Percentiles rank a stretch among this genome's conserved stretches.
Conservation (phyloP, 257 asterid species). For the Solanum corneliomulleri region DNA sequence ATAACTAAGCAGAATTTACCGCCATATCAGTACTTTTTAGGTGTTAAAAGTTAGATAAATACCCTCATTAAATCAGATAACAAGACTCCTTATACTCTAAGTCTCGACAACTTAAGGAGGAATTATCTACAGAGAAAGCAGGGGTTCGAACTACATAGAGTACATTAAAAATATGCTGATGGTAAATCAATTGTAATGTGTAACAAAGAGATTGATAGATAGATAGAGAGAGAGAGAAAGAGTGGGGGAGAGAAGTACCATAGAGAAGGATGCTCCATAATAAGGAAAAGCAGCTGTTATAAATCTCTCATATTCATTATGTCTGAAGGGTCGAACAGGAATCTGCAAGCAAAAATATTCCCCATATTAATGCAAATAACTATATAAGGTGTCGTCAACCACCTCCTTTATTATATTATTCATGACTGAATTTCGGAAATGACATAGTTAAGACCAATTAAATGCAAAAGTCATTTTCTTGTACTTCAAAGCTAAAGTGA, state of each 20-base stretch:
- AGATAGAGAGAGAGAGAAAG: background rate
- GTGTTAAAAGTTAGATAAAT: background rate
- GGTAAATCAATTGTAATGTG: background rate
- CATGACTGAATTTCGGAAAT: background rate
- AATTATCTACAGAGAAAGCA: background rate
- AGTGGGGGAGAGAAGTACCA: constrained; percentile 26
- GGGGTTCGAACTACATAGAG: background rate
- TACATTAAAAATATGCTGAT: background rate
- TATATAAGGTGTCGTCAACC: background rate
- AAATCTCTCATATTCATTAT: constrained; percentile 84
- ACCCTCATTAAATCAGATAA: background rate
- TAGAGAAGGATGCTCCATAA: constrained; percentile 77
- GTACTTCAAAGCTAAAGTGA: background rate
- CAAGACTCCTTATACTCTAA: background rate
- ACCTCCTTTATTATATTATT: background rate
- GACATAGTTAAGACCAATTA: background rate
- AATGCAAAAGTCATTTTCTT: background rate
- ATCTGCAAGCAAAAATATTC: constrained; percentile 37
- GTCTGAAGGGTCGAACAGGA: constrained; percentile 94
- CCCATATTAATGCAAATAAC: background rate
- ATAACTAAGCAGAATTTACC: background rate
- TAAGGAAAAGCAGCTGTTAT: constrained; percentile 80
- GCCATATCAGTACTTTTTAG: background rate
- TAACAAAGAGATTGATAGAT: background rate
- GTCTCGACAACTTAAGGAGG: background rate